Percentiles rank a stretch among this genome's conserved stretches.
phyloP scores from a whole-genome alignment of 2,329 filamentous ascomycete genomes.

The Lecanicillium sp. region DNA sequence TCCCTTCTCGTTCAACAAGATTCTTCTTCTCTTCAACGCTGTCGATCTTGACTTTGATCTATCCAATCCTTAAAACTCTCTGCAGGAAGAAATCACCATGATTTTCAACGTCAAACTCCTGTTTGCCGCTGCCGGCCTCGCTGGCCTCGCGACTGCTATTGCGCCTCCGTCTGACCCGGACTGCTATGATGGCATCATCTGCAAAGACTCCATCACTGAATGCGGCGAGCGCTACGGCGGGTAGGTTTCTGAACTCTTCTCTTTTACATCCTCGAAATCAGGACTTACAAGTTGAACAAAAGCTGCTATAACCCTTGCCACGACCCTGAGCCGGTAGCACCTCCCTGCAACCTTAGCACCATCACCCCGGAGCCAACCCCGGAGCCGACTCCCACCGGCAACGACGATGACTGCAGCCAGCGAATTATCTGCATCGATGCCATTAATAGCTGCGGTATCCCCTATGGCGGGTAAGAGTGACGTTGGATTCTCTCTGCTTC shows the following conservation, averaged over 20 bases:
- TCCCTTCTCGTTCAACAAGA: too few relatives aligned
- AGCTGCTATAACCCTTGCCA: slow-evolving; percentile 5
- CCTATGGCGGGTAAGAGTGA: too few relatives aligned
- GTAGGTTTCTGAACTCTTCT: slow-evolving; percentile 9
- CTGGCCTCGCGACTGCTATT: too few relatives aligned
- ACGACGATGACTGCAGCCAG: too few relatives aligned
- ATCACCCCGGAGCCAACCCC: neutral
- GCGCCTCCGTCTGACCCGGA: too few relatives aligned
- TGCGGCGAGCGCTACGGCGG: slow-evolving; percentile 12
- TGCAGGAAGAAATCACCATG: too few relatives aligned
- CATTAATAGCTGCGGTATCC: slow-evolving; percentile 17
- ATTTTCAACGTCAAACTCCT: too few relatives aligned
- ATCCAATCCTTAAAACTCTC: too few relatives aligned
- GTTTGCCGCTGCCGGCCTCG: too few relatives aligned
- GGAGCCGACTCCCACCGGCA: neutral
- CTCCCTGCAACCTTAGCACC: neutral
- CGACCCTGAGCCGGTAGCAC: neutral
- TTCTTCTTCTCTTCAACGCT: too few relatives aligned
- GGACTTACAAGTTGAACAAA: neutral
- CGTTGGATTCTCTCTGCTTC: too few relatives aligned
- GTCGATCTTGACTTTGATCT: too few relatives aligned
- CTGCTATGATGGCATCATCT: slow-evolving; percentile 2
- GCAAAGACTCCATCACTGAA: slow-evolving; percentile 3
- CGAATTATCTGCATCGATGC: slow-evolving; percentile 14
- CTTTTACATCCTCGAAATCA: neutral